phyloP scores from a whole-genome alignment of 2,329 filamentous ascomycete genomes.

The Ascochyta lentis region DNA sequence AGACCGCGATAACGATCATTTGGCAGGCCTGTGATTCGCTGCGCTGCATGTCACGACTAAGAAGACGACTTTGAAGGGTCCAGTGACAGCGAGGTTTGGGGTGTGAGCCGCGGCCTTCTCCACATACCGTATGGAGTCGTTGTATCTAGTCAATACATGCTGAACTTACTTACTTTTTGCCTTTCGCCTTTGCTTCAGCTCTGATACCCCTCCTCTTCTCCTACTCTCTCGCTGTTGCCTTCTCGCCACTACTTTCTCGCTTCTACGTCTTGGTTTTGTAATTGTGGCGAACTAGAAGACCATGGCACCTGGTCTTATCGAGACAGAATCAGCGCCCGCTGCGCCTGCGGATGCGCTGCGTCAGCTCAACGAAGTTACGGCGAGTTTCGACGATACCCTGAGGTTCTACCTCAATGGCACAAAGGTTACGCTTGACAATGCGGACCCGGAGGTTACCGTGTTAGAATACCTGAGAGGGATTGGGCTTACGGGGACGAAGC shows the following conservation, averaged over 20 bases:
- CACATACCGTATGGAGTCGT: conserved; percentile 11
- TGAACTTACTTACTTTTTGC: conserved; percentile 11
- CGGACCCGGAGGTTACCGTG: conserved; percentile 90
- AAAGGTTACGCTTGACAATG: conserved; percentile 80
- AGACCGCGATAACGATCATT: conserved; percentile 17
- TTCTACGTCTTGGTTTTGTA: neutral
- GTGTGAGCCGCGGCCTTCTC: conserved; percentile 12
- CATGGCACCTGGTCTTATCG: conserved; percentile 66
- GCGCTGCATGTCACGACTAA: conserved; percentile 11
- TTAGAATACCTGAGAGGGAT: conserved; percentile 93
- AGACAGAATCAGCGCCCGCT: conserved; percentile 50
- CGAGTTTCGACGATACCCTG: conserved; percentile 83
- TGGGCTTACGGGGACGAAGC: conserved; percentile 92
- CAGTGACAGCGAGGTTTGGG: conserved; percentile 9
- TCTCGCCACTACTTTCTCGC: too few relatives aligned
- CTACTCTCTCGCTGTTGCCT: neutral
- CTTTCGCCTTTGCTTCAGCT: neutral
- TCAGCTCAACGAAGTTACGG: conserved; percentile 69
- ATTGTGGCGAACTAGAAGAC: neutral
- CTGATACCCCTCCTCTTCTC: neutral
- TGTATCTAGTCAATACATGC: conserved; percentile 7
- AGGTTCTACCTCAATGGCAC: conserved; percentile 96
- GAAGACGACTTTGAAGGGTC: conserved; percentile 2
- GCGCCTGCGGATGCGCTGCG: conserved; percentile 53
- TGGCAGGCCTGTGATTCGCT: conserved; percentile 26